Conservation (phyloP, 2,329 filamentous ascomycete genomes). For the Cladosporium oxysporum region DNA sequence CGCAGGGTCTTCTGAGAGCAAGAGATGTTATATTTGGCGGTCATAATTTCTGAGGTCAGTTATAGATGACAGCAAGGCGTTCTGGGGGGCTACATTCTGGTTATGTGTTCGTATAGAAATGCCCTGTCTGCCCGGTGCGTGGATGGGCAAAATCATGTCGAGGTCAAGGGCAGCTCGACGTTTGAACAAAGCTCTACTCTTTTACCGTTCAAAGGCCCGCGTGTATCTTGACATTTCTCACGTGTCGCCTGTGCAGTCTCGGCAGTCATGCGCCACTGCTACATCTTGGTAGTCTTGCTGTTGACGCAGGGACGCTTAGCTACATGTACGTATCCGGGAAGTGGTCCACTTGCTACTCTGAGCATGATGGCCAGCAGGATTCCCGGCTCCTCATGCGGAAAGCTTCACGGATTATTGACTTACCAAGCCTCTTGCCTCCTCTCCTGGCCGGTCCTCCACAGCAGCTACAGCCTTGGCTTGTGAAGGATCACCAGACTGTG, state of each 20-base stretch:
- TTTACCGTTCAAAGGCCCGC: not conserved
- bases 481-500: not conserved
- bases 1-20: not conserved
- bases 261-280: not conserved
- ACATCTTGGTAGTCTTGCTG: not conserved
- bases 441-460: not conserved
- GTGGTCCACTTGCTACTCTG: not conserved
- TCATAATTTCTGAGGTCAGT: not conserved
- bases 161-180: not conserved
- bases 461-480: not conserved
- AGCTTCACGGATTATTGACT: not conserved
- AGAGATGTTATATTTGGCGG: slow-evolving; percentile 2
- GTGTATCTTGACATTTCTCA: not conserved
- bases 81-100: slow-evolving; percentile 3
- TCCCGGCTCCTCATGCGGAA: not conserved
- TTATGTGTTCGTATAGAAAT: slow-evolving; percentile 10
- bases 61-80: slow-evolving; percentile 11
- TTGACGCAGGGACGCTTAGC: not conserved
- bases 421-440: not conserved
- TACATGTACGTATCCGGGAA: not conserved
- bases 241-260: not conserved
- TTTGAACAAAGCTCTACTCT: slow-evolving; percentile 11
- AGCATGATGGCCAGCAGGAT: not conserved
- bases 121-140: not conserved
- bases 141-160: not conserved